A percentile compares a stretch with the other conserved stretches of the same genome.
phyloP scores from a whole-genome alignment of 495 filamentous ascomycete genomes.

The Patellaria atrata region DNA sequence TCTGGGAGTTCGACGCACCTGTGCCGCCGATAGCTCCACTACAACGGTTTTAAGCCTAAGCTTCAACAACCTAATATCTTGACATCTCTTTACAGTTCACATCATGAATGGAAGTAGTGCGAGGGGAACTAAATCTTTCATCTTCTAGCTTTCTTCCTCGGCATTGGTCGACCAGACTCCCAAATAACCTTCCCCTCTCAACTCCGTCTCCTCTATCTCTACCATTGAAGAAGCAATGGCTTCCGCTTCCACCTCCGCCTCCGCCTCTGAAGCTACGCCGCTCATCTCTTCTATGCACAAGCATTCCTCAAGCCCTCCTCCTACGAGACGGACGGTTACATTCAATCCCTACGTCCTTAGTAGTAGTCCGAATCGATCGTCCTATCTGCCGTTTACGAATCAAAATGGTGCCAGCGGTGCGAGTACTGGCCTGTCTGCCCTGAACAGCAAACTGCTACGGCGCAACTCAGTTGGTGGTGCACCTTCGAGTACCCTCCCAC shows the following conservation, averaged over 20 bases:
- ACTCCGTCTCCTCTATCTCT: background rate
- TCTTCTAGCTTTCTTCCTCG: background rate
- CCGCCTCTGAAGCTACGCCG: constrained; percentile 22
- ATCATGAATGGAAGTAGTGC: too few species aligned
- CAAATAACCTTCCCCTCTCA: too few species aligned
- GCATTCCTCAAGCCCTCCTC: constrained; percentile 9
- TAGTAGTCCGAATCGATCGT: constrained; percentile 26
- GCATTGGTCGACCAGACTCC: too few species aligned
- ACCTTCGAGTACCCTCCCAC: constrained; percentile 30
- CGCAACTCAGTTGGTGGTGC: constrained; percentile 70
- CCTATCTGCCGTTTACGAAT: constrained; percentile 9
- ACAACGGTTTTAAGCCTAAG: too few species aligned
- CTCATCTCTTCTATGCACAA: constrained; percentile 17
- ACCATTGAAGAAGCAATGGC: constrained; percentile 1
- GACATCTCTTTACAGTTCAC: too few species aligned
- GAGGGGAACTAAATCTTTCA: too few species aligned
- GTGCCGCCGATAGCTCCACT: too few species aligned
- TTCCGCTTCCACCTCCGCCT: constrained; percentile 14
- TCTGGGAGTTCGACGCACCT: too few species aligned
- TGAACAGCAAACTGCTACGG: constrained; percentile 77
- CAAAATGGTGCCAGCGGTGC: constrained; percentile 30
- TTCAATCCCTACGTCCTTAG: constrained; percentile 54
- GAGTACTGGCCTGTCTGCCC: constrained; percentile 55
- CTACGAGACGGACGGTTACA: constrained; percentile 43
- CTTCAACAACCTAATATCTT: too few species aligned